phyloP scores from a whole-genome alignment of 2,329 filamentous ascomycete species.

The Aspergillus floridensis region DNA sequence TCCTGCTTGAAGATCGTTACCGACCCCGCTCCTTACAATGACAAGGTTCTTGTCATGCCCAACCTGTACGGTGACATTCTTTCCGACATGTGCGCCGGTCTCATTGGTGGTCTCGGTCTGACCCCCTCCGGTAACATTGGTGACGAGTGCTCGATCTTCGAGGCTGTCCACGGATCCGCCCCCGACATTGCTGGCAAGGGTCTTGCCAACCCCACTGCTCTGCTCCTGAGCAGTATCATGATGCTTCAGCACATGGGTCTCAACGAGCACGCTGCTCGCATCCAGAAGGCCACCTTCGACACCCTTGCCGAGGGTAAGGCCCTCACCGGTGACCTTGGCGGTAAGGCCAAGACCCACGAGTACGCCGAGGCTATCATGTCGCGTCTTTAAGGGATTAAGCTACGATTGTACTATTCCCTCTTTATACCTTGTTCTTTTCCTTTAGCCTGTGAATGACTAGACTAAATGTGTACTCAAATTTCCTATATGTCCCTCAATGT shows the following conservation, averaged over 20 bases:
- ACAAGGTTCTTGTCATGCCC: conserved; percentile 96
- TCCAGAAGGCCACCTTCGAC: conserved; percentile 93
- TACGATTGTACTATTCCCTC: conserved; percentile 38
- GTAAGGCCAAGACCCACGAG: conserved; percentile 92
- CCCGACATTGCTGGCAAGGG: conserved; percentile 95
- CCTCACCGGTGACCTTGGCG: conserved; percentile 92
- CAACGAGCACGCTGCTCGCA: conserved; percentile 75
- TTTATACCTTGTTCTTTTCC: conserved; percentile 24
- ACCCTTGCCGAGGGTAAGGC: conserved; percentile 94
- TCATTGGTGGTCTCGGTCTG: conserved; percentile 95
- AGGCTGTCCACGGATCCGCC: conserved; percentile 96
- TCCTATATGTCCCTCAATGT: conserved; percentile 36
- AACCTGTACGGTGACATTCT: conserved; percentile 99
- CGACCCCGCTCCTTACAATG: conserved; percentile 94
- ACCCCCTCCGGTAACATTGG: conserved; percentile 98
- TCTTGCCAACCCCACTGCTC: conserved; percentile 94
- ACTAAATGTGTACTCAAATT: conserved; percentile 35
- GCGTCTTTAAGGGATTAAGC: conserved; percentile 47
- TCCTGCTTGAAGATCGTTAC: conserved; percentile 98
- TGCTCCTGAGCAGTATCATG: conserved; percentile 96
- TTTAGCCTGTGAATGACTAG: conserved; percentile 39
- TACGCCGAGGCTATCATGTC: conserved; percentile 90
- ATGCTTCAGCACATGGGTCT: conserved; percentile 99
- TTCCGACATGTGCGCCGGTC: conserved; percentile 97
- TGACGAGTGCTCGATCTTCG: conserved; percentile 99